phyloP scores from a whole-genome alignment of 208 protist species.

The Crithidia sp. region DNA sequence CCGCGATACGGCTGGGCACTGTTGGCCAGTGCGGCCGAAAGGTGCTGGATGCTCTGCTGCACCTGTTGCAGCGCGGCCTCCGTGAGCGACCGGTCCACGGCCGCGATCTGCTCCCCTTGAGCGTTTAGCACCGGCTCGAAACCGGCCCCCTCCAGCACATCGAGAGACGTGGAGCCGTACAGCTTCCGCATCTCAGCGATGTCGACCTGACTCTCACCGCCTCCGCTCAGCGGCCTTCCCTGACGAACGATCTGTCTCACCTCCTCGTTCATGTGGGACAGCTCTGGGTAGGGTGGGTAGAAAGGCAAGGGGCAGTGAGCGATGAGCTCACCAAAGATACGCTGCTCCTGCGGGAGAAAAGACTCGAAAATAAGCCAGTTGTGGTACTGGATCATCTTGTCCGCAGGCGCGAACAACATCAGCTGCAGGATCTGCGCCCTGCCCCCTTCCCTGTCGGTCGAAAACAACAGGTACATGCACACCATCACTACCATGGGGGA shows the following conservation, averaged over 20 bases:
- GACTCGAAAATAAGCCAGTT: not conserved
- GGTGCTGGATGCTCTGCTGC: not conserved
- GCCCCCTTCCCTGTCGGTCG: not conserved
- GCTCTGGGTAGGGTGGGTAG: not conserved
- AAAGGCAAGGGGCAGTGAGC: not conserved
- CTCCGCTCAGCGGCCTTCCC: not conserved
- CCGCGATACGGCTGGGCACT: too few relatives aligned
- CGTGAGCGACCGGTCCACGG: not conserved
- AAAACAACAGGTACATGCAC: not conserved
- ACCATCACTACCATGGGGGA: not conserved
- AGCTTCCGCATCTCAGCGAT: not conserved
- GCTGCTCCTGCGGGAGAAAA: not conserved
- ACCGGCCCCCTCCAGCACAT: not conserved
- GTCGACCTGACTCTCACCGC: not conserved
- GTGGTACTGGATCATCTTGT: not conserved
- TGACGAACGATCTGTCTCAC: not conserved
- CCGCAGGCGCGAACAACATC: not conserved
- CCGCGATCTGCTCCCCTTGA: not conserved
- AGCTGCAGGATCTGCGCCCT: not conserved
- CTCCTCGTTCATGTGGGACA: not conserved
- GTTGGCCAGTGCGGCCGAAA: not conserved
- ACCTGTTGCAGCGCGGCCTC: not conserved
- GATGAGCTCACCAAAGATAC: not conserved
- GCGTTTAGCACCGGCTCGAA: not conserved
- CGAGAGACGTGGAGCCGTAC: not conserved